Conservation (phyloP, 768 basidiomycete genomes). For the Megacollybia marginata region DNA sequence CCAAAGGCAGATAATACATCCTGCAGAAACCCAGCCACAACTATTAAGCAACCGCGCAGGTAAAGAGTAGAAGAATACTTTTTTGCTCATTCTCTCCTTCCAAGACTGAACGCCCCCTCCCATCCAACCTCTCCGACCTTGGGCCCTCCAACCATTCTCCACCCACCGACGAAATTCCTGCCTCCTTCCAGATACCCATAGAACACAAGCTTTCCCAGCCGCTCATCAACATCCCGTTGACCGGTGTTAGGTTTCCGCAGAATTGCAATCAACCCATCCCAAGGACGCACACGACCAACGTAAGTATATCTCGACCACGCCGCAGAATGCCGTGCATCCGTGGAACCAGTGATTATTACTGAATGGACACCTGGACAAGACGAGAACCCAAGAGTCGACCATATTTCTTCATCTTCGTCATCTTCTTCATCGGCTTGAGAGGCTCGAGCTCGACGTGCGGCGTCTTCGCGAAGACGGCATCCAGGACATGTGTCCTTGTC, state of each 20-base stretch:
- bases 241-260: constrained; percentile 27
- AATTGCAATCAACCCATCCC: constrained; percentile 55
- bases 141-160: background rate
- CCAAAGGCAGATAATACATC: too few relatives aligned
- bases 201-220: background rate
- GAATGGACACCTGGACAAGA: constrained; percentile 52
- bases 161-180: background rate
- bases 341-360: constrained; percentile 56
- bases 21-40: too few relatives aligned
- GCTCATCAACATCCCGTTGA: background rate
- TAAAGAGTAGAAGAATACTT: background rate
- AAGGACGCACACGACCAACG: constrained; percentile 47
- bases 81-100: background rate
- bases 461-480: background rate
- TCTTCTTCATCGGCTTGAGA: constrained; percentile 13
- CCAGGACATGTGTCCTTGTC: background rate
- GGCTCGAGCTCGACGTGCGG: background rate
- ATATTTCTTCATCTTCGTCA: constrained; percentile 16
- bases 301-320: constrained; percentile 43
- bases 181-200: background rate
- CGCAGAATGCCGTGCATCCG: constrained; percentile 36
- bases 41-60: too few relatives aligned
- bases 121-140: background rate
- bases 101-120: background rate
- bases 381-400: constrained; percentile 1